These are phyloP conservation scores for Forsythia suspensa DNA, from an alignment of 257 asterid species.

Conservation along the genomic window DNA sequence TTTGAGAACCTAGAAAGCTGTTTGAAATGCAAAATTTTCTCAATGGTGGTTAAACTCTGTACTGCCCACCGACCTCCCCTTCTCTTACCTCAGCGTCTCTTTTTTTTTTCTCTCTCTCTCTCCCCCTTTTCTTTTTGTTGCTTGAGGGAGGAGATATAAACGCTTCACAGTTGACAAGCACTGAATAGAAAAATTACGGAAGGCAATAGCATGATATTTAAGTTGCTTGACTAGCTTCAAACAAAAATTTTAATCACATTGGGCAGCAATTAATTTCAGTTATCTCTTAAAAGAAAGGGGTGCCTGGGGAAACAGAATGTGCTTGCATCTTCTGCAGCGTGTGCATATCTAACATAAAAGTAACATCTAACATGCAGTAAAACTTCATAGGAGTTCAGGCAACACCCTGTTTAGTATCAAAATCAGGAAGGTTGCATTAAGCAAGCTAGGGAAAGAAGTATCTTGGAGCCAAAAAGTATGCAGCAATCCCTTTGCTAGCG, in stretches of 20 bases:
- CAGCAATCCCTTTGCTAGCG: background rate
- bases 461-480: background rate
- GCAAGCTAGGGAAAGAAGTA: background rate
- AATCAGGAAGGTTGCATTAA: background rate
- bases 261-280: background rate
- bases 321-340: background rate
- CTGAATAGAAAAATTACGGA: background rate
- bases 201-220: background rate
- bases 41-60: too few relatives aligned
- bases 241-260: background rate
- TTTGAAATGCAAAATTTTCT: too few relatives aligned
- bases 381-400: background rate
- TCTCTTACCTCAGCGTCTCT: too few relatives aligned
- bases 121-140: too few relatives aligned
- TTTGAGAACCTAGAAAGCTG: too few relatives aligned
- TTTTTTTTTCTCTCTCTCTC: too few relatives aligned
- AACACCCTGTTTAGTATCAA: background rate
- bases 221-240: background rate
- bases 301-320: background rate
- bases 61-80: too few relatives aligned
- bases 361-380: background rate
- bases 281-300: background rate
- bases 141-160: background rate
- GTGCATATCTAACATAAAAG: background rate
- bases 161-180: background rate